Conservation (phyloP, 164 flowering plant genomes). For the Piper longum region DNA sequence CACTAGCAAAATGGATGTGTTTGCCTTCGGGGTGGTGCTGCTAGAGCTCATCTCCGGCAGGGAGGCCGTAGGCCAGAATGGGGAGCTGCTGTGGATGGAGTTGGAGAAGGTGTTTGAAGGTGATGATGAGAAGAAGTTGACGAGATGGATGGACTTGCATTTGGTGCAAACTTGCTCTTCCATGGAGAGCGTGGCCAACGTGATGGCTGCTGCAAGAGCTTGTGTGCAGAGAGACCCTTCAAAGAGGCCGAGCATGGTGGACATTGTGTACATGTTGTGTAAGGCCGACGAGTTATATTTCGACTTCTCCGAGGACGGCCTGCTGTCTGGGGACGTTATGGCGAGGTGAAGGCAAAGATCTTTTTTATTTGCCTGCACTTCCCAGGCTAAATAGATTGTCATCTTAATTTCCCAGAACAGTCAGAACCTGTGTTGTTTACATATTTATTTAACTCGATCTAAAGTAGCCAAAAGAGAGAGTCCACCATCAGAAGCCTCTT, state of each 20-base stretch:
- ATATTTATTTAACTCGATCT: too few species aligned
- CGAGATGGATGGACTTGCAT: constrained; percentile 45
- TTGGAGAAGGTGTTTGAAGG: constrained; percentile 28
- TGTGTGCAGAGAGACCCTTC: constrained; percentile 55
- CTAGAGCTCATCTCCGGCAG: constrained; percentile 70
- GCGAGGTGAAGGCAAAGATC: constrained; percentile 6
- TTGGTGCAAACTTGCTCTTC: constrained; percentile 27
- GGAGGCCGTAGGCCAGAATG: constrained; percentile 48
- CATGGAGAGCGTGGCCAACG: constrained; percentile 45
- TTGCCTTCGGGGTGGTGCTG: constrained; percentile 82
- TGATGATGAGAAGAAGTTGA: constrained; percentile 19
- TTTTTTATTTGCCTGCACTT: too few species aligned
- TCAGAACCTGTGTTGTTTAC: too few species aligned
- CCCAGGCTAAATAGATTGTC: too few species aligned
- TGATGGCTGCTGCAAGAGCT: constrained; percentile 45
- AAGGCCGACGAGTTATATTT: constrained; percentile 50
- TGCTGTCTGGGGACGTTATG: constrained; percentile 5
- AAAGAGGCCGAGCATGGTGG: constrained; percentile 66
- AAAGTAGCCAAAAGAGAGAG: too few species aligned
- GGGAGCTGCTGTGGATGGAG: constrained; percentile 43
- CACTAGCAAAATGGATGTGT: constrained; percentile 74
- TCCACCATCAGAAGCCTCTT: too few species aligned
- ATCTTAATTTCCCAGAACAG: too few species aligned
- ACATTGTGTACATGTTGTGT: constrained; percentile 62
- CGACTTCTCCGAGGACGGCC: constrained; percentile 48